Evolutionary conservation across 371 early-diverging fungal genomes (phyloP), one percentile per base, ranked within the genome.

Genomic region (Saksenaea oblongispora): DNA sequence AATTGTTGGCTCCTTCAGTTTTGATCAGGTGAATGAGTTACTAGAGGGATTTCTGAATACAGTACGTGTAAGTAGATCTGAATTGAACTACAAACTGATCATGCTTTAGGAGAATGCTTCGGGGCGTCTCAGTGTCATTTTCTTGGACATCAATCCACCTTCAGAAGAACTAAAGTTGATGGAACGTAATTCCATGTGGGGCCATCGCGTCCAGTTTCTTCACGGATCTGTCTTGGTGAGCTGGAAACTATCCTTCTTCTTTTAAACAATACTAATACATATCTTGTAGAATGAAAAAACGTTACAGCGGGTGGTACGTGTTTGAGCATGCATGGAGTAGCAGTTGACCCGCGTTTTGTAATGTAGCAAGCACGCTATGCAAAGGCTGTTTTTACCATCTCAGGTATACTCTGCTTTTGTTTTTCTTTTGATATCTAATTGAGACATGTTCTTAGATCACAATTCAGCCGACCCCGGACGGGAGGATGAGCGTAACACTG

Each of bases 401-500:
- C 84, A 34, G 84, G 84, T 76, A 73, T 37, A 8, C 27, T 59
- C 37, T 39, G 14, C 10, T 15, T 15, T 28, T n/a, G n/a, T n/a
- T n/a, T n/a, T n/a, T n/a, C n/a, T n/a, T n/a, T n/a, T n/a, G n/a
- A n/a, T n/a, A n/a, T n/a, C n/a, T n/a, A n/a, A n/a, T n/a, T n/a
- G n/a, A n/a, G n/a, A n/a, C n/a, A 26, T 1, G 11, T 26, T 24
- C 11, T 8, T 64, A 82, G 82, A 82, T 66, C 73, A 79, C 41
- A 79, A 82, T 65, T 71, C 82, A 5, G 11, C 57, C 10, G 72
- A 78, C 41, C 69, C 74, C 8, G 58, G 60, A 0, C 81, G 82
- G 55, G 87, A 87, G 63, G 87, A 87, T 65, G 84, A 85, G 39
- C 77, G 83, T 44, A 87, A 84, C 34, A 85, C 85, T 0, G 75